Percentiles rank a stretch among this genome's conserved stretches.
These are phyloP conservation scores for Aspergillus floridensis DNA, from an alignment of 2,329 filamentous ascomycete genomes.

Conservation along the genomic window DNA sequence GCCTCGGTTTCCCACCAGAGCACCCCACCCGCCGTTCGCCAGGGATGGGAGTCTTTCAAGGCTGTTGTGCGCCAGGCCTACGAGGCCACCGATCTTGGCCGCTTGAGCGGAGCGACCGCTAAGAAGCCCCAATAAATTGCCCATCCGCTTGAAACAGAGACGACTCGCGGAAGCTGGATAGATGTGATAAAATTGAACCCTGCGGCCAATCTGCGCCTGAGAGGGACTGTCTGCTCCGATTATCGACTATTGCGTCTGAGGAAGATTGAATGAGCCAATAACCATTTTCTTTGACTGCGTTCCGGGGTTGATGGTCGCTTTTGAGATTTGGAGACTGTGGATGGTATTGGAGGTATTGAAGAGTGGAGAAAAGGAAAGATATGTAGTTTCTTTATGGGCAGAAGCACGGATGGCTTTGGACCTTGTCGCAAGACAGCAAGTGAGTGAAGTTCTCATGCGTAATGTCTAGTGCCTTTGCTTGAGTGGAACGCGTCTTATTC, in stretches of 20 bases:
- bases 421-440: background rate
- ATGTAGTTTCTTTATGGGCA: background rate
- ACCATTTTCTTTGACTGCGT: background rate
- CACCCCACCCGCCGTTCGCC: constrained; percentile 73
- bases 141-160: background rate
- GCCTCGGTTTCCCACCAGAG: constrained; percentile 80
- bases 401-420: background rate
- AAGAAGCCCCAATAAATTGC: constrained; percentile 50
- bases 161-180: constrained; percentile 2
- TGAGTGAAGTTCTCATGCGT: background rate
- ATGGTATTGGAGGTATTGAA: background rate
- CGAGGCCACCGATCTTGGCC: constrained; percentile 73
- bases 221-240: constrained; percentile 4
- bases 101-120: constrained; percentile 58
- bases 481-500: background rate
- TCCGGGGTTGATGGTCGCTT: constrained; percentile 2
- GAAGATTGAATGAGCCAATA: constrained; percentile 6
- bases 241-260: background rate
- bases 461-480: constrained; percentile 3
- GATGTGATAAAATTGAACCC: constrained; percentile 3
- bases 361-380: background rate
- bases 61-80: constrained; percentile 68
- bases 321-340: constrained; percentile 4
- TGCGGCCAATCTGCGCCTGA: background rate
- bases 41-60: constrained; percentile 81